Conservation (phyloP, 2,329 filamentous ascomycete genomes). For the Cryphonectria nitschkei region DNA sequence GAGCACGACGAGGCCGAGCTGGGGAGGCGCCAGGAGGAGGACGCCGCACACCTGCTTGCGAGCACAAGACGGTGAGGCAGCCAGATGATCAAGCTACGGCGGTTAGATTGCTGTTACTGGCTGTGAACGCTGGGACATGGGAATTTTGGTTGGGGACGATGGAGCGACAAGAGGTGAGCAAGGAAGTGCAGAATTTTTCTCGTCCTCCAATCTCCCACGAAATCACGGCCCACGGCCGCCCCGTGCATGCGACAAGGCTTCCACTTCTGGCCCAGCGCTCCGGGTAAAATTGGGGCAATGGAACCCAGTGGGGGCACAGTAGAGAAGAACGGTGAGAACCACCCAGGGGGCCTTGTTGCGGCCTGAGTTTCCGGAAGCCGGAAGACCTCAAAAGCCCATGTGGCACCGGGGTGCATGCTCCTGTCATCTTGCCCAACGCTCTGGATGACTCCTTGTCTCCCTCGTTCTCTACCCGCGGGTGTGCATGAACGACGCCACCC, state of each 20-base stretch:
- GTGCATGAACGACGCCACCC: constrained; percentile 22
- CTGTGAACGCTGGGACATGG: constrained; percentile 23
- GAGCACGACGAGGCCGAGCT: not conserved
- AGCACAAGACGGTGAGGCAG: constrained; percentile 24
- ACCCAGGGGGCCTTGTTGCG: constrained; percentile 22
- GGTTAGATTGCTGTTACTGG: constrained; percentile 18
- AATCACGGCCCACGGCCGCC: constrained; percentile 11
- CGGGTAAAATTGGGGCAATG: constrained; percentile 27
- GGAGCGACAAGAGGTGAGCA: constrained; percentile 16
- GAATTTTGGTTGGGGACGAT: constrained; percentile 17
- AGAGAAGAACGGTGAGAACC: constrained; percentile 27
- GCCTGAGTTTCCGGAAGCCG: constrained; percentile 21
- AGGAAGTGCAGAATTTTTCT: constrained; percentile 29
- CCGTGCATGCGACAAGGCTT: constrained; percentile 18
- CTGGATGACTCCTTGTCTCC: not conserved
- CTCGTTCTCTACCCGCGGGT: constrained; percentile 5
- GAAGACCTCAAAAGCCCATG: constrained; percentile 17
- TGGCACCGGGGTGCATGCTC: constrained; percentile 20
- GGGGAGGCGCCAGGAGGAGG: constrained; percentile 1
- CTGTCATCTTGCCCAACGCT: constrained; percentile 17
- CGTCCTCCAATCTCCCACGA: constrained; percentile 18
- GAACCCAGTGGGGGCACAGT: constrained; percentile 24
- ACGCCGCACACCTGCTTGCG: not conserved
- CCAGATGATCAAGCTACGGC: not conserved
- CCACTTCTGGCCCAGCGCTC: constrained; percentile 19